Percentiles rank a stretch among this genome's conserved stretches.
phyloP scores from a whole-genome alignment of 805 yeast genomes.

The Nakazawaea wyomingensis region DNA sequence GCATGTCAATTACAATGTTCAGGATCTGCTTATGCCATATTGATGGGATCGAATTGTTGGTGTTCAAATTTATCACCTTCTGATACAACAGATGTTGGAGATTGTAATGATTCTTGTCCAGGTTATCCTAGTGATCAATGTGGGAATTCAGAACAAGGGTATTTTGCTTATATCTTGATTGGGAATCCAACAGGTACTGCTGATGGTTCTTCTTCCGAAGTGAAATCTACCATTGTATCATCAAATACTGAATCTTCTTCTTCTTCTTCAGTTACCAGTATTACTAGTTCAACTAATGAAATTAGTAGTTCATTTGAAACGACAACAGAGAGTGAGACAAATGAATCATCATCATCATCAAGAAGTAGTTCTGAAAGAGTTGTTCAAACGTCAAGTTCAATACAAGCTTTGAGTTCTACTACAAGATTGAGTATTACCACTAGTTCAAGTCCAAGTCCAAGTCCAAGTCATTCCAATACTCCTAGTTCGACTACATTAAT shows the following conservation, averaged over 20 bases:
- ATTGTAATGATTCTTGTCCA: slow-evolving; percentile 31
- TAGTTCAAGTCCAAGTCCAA: too few relatives aligned
- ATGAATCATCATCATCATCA: too few relatives aligned
- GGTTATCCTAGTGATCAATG: slow-evolving; percentile 40
- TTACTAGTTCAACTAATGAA: too few relatives aligned
- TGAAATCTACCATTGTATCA: slow-evolving; percentile 9
- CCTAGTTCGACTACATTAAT: slow-evolving; percentile 1
- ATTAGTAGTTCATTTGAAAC: too few relatives aligned
- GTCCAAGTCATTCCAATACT: slow-evolving; percentile 12
- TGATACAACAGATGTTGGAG: background rate
- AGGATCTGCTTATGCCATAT: slow-evolving; percentile 47
- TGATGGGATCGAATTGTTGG: slow-evolving; percentile 53
- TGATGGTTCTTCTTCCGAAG: background rate
- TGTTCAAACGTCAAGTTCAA: too few relatives aligned
- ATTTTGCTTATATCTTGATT: slow-evolving; percentile 50
- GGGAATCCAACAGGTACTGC: slow-evolving; percentile 21
- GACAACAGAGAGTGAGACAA: too few relatives aligned
- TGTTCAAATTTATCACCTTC: slow-evolving; percentile 50
- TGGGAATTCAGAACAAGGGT: slow-evolving; percentile 35
- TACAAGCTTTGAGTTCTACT: too few relatives aligned
- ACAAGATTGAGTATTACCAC: too few relatives aligned
- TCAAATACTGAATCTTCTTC: slow-evolving; percentile 14
- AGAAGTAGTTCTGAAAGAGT: too few relatives aligned
- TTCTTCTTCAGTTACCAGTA: slow-evolving; percentile 15
- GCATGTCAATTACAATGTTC: slow-evolving; percentile 42